Conservation (phyloP, 495 filamentous ascomycete genomes). For the Annulohypoxylon moriforme region DNA sequence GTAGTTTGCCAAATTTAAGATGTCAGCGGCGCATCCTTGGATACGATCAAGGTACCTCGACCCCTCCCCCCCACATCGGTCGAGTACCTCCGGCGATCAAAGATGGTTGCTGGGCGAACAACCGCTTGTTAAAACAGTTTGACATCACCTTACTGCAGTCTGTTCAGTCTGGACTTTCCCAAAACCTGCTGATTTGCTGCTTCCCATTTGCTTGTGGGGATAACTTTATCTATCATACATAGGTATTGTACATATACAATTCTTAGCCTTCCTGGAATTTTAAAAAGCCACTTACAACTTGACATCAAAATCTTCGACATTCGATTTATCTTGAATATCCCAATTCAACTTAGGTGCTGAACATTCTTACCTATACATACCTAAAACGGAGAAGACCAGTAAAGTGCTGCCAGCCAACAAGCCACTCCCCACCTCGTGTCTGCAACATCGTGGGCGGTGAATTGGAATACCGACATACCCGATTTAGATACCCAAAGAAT, state of each 20-base stretch:
- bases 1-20: neutral
- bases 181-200: conserved; percentile 25
- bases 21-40: neutral
- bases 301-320: conserved; percentile 13
- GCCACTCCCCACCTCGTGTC: conserved; percentile 41
- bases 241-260: conserved; percentile 4
- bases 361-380: conserved; percentile 5
- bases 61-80: conserved; percentile 42
- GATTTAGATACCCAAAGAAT: conserved; percentile 19
- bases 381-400: conserved; percentile 25
- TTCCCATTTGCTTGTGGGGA: conserved; percentile 1
- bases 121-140: conserved; percentile 32
- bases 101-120: conserved; percentile 49
- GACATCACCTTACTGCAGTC: conserved; percentile 34
- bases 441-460: conserved; percentile 36
- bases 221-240: conserved; percentile 10
- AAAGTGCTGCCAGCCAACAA: conserved; percentile 31
- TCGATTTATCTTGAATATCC: neutral
- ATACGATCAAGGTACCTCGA: neutral
- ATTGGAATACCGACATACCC: conserved; percentile 34
- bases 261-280: neutral
- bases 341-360: neutral
- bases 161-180: neutral
- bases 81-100: conserved; percentile 13
- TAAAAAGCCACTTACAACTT: conserved; percentile 1